Evolutionary conservation across 306 rosid species (phyloP).

Genomic region (Comarum palustre): DNA sequence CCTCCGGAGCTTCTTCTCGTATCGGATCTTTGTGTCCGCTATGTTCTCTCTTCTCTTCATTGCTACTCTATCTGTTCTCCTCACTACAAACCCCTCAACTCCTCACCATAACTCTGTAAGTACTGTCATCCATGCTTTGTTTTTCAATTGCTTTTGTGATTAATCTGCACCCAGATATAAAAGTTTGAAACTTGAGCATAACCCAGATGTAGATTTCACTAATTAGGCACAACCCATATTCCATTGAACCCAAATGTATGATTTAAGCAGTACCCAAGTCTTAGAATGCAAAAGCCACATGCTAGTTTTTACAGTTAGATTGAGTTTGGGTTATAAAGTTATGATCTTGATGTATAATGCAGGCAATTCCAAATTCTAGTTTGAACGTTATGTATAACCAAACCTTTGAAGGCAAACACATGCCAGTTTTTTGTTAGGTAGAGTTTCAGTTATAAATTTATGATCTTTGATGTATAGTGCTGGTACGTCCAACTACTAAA

Average conservation of each 20-base stretch:
- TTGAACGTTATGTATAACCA: background rate
- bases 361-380: background rate
- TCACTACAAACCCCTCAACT: slow-evolving; percentile 66
- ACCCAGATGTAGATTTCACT: slow-evolving; percentile 9
- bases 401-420: background rate
- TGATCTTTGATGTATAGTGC: background rate
- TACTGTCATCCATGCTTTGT: slow-evolving; percentile 4
- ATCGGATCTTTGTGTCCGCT: slow-evolving; percentile 95
- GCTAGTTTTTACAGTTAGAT: background rate
- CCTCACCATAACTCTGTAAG: slow-evolving; percentile 70
- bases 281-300: background rate
- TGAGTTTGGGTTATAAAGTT: slow-evolving; percentile 1
- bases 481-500: background rate
- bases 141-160: slow-evolving; percentile 5
- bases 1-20: slow-evolving; percentile 80
- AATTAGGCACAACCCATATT: background rate
- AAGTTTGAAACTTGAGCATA: slow-evolving; percentile 1
- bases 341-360: background rate
- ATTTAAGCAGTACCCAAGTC: background rate
- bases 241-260: background rate
- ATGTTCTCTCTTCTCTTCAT: slow-evolving; percentile 81
- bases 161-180: slow-evolving; percentile 12
- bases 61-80: slow-evolving; percentile 76
- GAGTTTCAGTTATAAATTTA: background rate
- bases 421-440: background rate